Evolutionary conservation across 768 basidiomycete species (phyloP).

Genomic region (Pleurotus citrinopileatus): DNA sequence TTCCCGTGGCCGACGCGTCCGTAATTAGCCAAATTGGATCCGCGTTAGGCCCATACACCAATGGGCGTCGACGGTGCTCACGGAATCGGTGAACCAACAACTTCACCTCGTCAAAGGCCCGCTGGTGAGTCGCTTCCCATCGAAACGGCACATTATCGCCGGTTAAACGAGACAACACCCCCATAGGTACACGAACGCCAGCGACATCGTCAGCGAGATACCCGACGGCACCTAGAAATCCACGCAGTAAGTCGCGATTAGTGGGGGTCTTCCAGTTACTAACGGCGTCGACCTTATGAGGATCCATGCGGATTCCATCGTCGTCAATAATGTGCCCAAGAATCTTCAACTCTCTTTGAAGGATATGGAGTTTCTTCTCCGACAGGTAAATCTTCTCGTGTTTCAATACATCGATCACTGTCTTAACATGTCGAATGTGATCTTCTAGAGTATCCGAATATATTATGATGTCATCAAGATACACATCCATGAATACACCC

Average conservation of each 20-base stretch:
- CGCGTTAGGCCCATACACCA: constrained; percentile 12
- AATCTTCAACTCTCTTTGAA: no score
- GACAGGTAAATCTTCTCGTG: constrained; percentile 25
- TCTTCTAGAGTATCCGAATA: constrained; percentile 31
- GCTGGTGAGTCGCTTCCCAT: constrained; percentile 12
- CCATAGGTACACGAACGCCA: constrained; percentile 24
- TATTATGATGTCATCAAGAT: constrained; percentile 34
- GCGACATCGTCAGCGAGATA: constrained; percentile 24
- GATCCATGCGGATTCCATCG: constrained; percentile 28
- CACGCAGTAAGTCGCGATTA: constrained; percentile 22
- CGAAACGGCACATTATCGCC: constrained; percentile 13
- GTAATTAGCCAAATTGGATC: constrained; percentile 17
- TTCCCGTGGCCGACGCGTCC: constrained; percentile 17
- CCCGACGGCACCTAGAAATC: constrained; percentile 30
- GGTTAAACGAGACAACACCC: constrained; percentile 16
- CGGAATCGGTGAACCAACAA: constrained; percentile 1
- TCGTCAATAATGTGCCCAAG: constrained; percentile 22
- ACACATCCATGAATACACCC: constrained; percentile 25
- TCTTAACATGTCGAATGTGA: constrained; percentile 25
- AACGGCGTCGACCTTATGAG: constrained; percentile 27
- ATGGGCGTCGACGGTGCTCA: constrained; percentile 4
- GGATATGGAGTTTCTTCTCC: no score
- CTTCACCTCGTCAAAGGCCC: constrained; percentile 26
- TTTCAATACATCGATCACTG: constrained; percentile 24
- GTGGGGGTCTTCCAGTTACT: constrained; percentile 22